phyloP scores from a whole-genome alignment of 1,284 basidiomycete genomes.

The Sporisorium exsertum region DNA sequence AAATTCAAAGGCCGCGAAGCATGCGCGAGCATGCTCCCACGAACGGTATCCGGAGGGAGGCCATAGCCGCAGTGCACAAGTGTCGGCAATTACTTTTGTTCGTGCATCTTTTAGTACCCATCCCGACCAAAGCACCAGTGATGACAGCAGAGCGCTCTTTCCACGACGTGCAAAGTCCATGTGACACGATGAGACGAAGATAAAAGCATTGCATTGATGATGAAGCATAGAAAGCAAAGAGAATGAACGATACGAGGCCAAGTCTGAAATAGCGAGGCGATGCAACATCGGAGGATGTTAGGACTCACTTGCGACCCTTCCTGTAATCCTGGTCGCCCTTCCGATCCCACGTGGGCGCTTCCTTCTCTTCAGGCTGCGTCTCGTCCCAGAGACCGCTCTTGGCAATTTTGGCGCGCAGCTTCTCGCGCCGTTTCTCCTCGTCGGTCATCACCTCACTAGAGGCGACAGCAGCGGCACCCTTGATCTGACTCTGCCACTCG shows the following conservation, averaged over 20 bases:
- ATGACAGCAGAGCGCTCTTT: not conserved
- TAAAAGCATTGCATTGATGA: not conserved
- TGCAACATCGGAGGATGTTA: too few species aligned
- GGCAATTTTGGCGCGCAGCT: conserved; percentile 37
- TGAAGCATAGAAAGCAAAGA: not conserved
- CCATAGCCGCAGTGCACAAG: not conserved
- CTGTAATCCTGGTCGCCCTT: conserved; percentile 58
- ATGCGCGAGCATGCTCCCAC: not conserved
- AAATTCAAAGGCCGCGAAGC: not conserved
- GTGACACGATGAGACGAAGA: not conserved
- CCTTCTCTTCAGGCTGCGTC: conserved; percentile 61
- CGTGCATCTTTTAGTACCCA: not conserved
- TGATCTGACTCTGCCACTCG: conserved; percentile 9
- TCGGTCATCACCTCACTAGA: conserved; percentile 6
- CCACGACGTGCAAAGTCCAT: too few species aligned
- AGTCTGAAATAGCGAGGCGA: not conserved
- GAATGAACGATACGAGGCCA: not conserved
- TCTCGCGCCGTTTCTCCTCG: conserved; percentile 36
- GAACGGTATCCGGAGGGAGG: not conserved
- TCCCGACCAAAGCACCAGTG: not conserved
- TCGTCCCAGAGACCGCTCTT: conserved; percentile 61
- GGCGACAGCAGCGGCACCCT: not conserved
- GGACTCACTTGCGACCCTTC: conserved; percentile 45
- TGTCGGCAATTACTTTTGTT: not conserved
- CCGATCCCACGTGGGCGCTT: conserved; percentile 59